Conservation (phyloP, 345 rosid genomes). For the Tarenaya hassleriana region DNA sequence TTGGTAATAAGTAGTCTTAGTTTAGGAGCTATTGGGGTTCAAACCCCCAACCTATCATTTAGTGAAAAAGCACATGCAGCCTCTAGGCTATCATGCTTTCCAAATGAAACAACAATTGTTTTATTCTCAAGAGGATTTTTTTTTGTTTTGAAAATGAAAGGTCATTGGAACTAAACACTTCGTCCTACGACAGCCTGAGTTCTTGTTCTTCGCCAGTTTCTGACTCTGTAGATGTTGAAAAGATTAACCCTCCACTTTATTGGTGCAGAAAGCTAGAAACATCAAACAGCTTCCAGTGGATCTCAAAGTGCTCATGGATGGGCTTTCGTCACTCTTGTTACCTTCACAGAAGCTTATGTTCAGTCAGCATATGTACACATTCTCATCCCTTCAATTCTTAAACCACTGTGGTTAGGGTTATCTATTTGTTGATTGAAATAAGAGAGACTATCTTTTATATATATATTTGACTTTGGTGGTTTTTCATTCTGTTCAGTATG, state of each 20-base stretch:
- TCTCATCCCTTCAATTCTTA: constrained; percentile 12
- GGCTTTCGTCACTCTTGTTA: constrained; percentile 79
- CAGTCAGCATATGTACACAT: constrained; percentile 61
- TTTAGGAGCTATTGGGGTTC: too few relatives aligned
- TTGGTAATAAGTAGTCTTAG: too few relatives aligned
- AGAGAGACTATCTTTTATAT: constrained; percentile 6
- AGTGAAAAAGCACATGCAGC: too few relatives aligned
- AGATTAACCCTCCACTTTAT: constrained; percentile 21
- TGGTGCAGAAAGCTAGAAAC: constrained; percentile 60
- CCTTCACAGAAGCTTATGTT: constrained; percentile 81
- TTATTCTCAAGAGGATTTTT: constrained; percentile 13
- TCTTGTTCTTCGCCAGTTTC: constrained; percentile 10
- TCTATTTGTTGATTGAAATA: constrained; percentile 7
- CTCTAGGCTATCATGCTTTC: too few relatives aligned
- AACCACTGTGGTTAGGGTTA: constrained; percentile 10
- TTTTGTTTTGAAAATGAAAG: constrained; percentile 16
- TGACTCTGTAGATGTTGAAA: constrained; percentile 16
- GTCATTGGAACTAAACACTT: too few relatives aligned
- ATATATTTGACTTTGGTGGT: constrained; percentile 5
- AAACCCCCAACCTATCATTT: too few relatives aligned
- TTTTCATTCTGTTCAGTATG: not conserved
- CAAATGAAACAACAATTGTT: too few relatives aligned
- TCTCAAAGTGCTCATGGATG: constrained; percentile 64
- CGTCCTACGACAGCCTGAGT: too few relatives aligned
- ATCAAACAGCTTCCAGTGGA: constrained; percentile 76